Percentiles rank a stretch among this genome's conserved stretches.
phyloP scores from a whole-genome alignment of 164 flowering plant genomes.

The Dillenia turbinata region DNA sequence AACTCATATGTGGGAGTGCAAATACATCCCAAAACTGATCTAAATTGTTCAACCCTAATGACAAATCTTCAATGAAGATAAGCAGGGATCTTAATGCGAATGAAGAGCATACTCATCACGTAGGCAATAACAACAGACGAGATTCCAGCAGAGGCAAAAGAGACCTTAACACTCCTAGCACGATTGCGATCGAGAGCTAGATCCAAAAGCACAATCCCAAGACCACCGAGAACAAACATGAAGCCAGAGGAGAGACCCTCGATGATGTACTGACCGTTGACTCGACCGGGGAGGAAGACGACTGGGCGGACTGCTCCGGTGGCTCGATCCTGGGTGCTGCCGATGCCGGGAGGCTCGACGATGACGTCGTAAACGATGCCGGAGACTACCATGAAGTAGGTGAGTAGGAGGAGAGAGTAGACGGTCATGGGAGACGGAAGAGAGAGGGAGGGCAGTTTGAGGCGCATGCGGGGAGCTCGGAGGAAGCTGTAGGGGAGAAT shows the following conservation, averaged over 20 bases:
- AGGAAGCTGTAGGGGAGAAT: conserved; percentile 74
- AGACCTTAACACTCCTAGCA: conserved; percentile 56
- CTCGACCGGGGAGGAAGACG: conserved; percentile 84
- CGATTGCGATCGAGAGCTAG: conserved; percentile 74
- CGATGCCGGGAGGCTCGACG: conserved; percentile 98
- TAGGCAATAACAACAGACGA: conserved; percentile 63
- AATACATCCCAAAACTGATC: too few relatives aligned
- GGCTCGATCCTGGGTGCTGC: conserved; percentile 73
- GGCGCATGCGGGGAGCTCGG: conserved; percentile 82
- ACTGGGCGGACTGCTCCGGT: conserved; percentile 86
- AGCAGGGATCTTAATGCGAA: conserved; percentile 90
- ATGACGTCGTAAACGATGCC: conserved; percentile 96
- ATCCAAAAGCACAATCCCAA: conserved; percentile 80
- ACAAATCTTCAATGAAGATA: conserved; percentile 51
- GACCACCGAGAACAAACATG: conserved; percentile 96
- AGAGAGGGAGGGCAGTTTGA: conserved; percentile 75
- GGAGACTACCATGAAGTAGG: conserved; percentile 94
- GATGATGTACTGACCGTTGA: conserved; percentile 98
- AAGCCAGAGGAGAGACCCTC: conserved; percentile 95
- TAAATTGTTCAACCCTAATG: not conserved
- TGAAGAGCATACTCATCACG: conserved; percentile 91
- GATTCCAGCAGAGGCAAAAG: conserved; percentile 69
- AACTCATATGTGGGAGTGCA: too few relatives aligned
- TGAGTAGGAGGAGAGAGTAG: conserved; percentile 66
- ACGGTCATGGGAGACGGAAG: conserved; percentile 87